Base-by-base conservation (phyloP, 768 basidiomycete species). In the Coprinellus aureogranulatus region DNA sequence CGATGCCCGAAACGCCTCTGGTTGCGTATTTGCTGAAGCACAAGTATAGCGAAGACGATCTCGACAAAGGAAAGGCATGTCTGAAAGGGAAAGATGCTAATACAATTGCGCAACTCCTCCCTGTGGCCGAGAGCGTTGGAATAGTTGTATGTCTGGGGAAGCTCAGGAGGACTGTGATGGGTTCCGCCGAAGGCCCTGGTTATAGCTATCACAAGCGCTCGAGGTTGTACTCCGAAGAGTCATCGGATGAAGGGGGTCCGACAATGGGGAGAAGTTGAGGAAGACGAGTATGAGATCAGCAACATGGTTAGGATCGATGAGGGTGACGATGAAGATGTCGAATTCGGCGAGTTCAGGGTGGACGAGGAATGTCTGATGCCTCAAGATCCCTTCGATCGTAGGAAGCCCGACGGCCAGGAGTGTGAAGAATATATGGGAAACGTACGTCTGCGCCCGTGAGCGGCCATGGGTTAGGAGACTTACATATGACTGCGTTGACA, bases 71-170 rank as follows among this genome's bases (percentile, higher is more conserved):
- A 2, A 9, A 46, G 10, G 53, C 59, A 3, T 66, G 70, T 2
- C 63, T 79, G 14, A 77, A 79, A 58, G 78, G 78, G 2, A 56
- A 54, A 1, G 80, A 81, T 55, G 71, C 73, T 0, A 67, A 75
- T 31, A 57, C 66, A 6, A 62, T 76, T 12, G 60, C 67, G 2
- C 45, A 70, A 39, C 61, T 81, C 14, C 65, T 67, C n/a, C 53
- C 58, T 14, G 60, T 75, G 14, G 73, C 72, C 1, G 66, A 71
- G 46, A 67, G 71, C 26, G 63, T 69, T 8, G 75, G 68, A 1
- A 72, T 76, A 48, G 60, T 64, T 20, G 53, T 79, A 4, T 70
- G 71, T 41, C 68, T 81, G 16, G 78, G 8, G 14, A 14, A 34
- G 14, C 34, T 34, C 8, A 14, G 6, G 8, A 6, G 34, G 14